A percentile compares a stretch with the other conserved stretches of the same genome.
These are phyloP conservation scores for Elaeis oleifera DNA, from an alignment of 202 grass and related monocot species.

Conservation along the genomic window DNA sequence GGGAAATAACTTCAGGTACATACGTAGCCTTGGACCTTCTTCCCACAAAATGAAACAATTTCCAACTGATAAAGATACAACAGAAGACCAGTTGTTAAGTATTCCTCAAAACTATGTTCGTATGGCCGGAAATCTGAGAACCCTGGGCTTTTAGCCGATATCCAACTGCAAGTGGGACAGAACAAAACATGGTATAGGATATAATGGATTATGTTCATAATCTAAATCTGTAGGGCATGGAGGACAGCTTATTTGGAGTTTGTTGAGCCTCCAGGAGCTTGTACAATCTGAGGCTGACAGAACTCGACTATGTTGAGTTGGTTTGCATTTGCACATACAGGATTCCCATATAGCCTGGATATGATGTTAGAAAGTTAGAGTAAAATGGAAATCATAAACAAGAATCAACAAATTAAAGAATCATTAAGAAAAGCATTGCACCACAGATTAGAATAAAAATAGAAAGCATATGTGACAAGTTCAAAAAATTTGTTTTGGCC, in stretches of 20 bases:
- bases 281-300: slow-evolving; percentile 34
- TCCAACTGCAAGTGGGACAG: slow-evolving; percentile 48
- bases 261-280: slow-evolving; percentile 2
- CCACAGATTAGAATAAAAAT: too few relatives aligned
- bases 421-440: too few relatives aligned
- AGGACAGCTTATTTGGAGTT: slow-evolving; percentile 23
- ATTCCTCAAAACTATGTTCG: slow-evolving; percentile 35
- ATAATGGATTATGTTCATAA: slow-evolving; percentile 57
- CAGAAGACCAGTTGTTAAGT: slow-evolving; percentile 38
- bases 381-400: not conserved
- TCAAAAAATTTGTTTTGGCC: too few relatives aligned
- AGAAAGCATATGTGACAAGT: too few relatives aligned
- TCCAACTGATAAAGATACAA: slow-evolving; percentile 50
- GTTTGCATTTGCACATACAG: slow-evolving; percentile 46
- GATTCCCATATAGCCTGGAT: slow-evolving; percentile 81
- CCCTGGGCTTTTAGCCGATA: slow-evolving; percentile 87
- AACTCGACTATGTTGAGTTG: slow-evolving; percentile 30
- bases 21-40: slow-evolving; percentile 74
- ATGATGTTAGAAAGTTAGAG: slow-evolving; percentile 15
- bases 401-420: too few relatives aligned
- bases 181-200: slow-evolving; percentile 46
- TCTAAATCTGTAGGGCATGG: slow-evolving; percentile 33
- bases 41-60: slow-evolving; percentile 54
- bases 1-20: slow-evolving; percentile 77
- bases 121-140: slow-evolving; percentile 61